Percentiles rank a stretch among this genome's conserved stretches.
These are phyloP conservation scores for Hypocrella siamensis DNA, from an alignment of 2,329 filamentous ascomycete species.

Conservation along the genomic window DNA sequence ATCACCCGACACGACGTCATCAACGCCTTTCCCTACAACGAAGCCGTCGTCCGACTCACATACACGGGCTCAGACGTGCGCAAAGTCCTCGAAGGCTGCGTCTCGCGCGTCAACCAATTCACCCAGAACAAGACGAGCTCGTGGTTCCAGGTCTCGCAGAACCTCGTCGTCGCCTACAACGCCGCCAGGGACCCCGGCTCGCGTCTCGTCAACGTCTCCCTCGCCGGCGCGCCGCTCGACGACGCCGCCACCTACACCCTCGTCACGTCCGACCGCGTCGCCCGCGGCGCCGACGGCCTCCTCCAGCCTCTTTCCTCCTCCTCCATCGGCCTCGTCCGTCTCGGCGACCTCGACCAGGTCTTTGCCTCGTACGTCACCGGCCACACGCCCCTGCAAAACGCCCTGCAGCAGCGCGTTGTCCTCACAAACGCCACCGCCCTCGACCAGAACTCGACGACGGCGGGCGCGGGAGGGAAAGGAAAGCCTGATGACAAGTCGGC, in stretches of 20 bases:
- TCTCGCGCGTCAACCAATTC: slow-evolving; percentile 36
- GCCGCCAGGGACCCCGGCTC: slow-evolving; percentile 29
- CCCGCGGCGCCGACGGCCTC: slow-evolving; percentile 48
- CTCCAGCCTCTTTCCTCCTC: slow-evolving; percentile 18
- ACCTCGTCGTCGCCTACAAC: slow-evolving; percentile 42
- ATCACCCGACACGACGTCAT: slow-evolving; percentile 49
- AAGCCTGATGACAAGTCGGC: slow-evolving; percentile 1
- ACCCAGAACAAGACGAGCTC: slow-evolving; percentile 37
- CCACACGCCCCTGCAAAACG: slow-evolving; percentile 31
- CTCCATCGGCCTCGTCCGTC: slow-evolving; percentile 21
- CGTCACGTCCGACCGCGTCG: slow-evolving; percentile 47
- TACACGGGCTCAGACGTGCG: slow-evolving; percentile 38
- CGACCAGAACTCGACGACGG: too few relatives aligned
- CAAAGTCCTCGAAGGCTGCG: slow-evolving; percentile 42
- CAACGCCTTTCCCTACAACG: slow-evolving; percentile 50
- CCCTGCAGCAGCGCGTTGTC: slow-evolving; percentile 26
- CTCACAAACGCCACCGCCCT: neutral
- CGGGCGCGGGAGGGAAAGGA: neutral
- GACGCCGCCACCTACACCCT: slow-evolving; percentile 33
- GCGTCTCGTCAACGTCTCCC: slow-evolving; percentile 34
- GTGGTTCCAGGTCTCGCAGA: slow-evolving; percentile 43
- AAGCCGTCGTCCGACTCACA: slow-evolving; percentile 42
- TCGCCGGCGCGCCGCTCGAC: slow-evolving; percentile 32
- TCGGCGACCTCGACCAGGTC: slow-evolving; percentile 39
- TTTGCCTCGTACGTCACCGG: slow-evolving; percentile 32